These are phyloP conservation scores for Lathyrus aphaca DNA, from an alignment of 306 rosid genomes.

Conservation along the genomic window DNA sequence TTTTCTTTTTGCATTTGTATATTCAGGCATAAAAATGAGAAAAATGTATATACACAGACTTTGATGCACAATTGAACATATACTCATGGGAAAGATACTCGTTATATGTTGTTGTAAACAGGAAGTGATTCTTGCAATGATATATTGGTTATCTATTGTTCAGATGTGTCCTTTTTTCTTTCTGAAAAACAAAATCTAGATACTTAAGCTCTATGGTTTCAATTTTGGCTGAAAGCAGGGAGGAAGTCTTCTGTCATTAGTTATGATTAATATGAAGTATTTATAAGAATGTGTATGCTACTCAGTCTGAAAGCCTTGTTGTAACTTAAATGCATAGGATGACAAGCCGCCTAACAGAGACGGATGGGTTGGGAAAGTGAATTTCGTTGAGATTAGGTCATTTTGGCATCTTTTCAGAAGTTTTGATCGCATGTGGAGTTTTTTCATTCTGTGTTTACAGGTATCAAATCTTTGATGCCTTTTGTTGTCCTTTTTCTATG, in stretches of 20 bases:
- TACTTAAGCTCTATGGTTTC: background rate
- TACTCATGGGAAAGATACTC: background rate
- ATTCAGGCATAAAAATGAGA: conserved; percentile 2
- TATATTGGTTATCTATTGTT: conserved; percentile 7
- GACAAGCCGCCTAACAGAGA: conserved; percentile 59
- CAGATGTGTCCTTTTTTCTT: background rate
- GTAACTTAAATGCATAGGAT: conserved; percentile 59
- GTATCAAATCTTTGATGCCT: conserved; percentile 45
- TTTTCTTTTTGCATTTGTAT: conserved; percentile 1
- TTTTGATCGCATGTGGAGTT: conserved; percentile 99
- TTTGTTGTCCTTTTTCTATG: conserved; percentile 31
- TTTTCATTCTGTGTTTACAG: conserved; percentile 92
- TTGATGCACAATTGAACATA: conserved; percentile 1
- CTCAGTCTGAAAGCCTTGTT: conserved; percentile 24
- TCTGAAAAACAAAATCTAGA: background rate
- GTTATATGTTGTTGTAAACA: background rate
- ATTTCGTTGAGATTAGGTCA: conserved; percentile 94
- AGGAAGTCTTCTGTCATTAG: background rate
- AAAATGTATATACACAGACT: background rate
- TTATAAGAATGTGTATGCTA: conserved; percentile 12
- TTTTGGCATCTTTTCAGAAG: conserved; percentile 98
- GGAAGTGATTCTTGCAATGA: conserved; percentile 15
- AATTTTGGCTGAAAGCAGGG: conserved; percentile 10
- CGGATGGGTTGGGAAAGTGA: conserved; percentile 94
- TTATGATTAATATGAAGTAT: conserved; percentile 7